Percentiles rank a stretch among this genome's conserved stretches.
These are phyloP conservation scores for Dendrothele bispora DNA, from an alignment of 768 basidiomycete genomes.

Conservation along the genomic window DNA sequence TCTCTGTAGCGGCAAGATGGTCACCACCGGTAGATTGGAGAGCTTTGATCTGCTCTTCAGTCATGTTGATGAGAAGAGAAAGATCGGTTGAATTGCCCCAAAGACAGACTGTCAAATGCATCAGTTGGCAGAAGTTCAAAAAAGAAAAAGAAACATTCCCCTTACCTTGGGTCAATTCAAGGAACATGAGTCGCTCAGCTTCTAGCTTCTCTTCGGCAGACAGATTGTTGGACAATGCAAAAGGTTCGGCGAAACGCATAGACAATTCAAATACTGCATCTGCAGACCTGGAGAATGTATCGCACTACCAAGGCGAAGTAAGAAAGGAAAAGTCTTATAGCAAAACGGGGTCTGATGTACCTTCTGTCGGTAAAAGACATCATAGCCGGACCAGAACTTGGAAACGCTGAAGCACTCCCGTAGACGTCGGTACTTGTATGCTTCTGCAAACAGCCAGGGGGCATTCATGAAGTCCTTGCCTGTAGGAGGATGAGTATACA, in stretches of 20 bases:
- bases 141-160: conserved; percentile 2
- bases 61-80: conserved; percentile 95
- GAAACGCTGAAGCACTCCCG: conserved; percentile 92
- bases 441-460: conserved; percentile 95
- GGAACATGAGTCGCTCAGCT: conserved; percentile 82
- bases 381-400: conserved; percentile 88
- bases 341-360: conserved; percentile 27
- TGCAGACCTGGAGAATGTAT: conserved; percentile 90
- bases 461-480: conserved; percentile 95
- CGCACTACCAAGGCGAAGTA: conserved; percentile 54
- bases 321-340: conserved; percentile 1
- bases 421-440: conserved; percentile 88
- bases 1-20: conserved; percentile 90
- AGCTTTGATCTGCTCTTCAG: conserved; percentile 94
- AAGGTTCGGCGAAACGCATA: conserved; percentile 86
- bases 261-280: conserved; percentile 95
- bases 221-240: conserved; percentile 55
- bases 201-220: conserved; percentile 60
- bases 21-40: conserved; percentile 98
- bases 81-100: conserved; percentile 98
- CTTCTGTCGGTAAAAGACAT: conserved; percentile 95
- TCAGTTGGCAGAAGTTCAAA: conserved; percentile 4
- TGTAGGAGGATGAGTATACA: conserved; percentile 18
- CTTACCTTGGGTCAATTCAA: conserved; percentile 87
- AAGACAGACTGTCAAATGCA: conserved; percentile 66